Evolutionary conservation across 2,329 filamentous ascomycete genomes (phyloP), one percentile per base, ranked within the genome.

Genomic region (Scedosporium apiospermum): DNA sequence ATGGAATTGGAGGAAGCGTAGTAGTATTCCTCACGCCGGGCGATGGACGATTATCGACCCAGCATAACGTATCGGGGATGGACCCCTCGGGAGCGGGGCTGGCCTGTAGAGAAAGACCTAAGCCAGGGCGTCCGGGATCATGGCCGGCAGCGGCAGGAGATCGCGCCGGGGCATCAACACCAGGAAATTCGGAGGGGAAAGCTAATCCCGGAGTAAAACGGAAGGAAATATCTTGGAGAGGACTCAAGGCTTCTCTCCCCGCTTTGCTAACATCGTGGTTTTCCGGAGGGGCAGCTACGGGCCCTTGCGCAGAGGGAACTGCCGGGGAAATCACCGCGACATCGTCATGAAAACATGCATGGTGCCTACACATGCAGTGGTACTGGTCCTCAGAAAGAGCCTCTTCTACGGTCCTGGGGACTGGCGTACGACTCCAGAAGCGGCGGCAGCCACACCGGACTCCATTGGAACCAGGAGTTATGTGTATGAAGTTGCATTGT

Each of bases 301-400:
- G n/a, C 16, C 34, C 55, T 42, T 57, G 30, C 38, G 62, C 27
- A 51, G 53, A 16, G 16, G 51, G 49, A 53, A 60, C 57, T 5
- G 57, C 42, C 9, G 55, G 14, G 42, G 70, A 38, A 38, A 38
- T 10, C 10, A 12, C 34, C 34, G 10, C 34, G 6, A 38, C 72
- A 67, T 84, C 77, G 69, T 85, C 83, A 65, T 86, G 83, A 65
- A 78, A 86, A 70, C 83, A 86, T 61, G 83, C 83, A 71, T 86
- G 83, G 67, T 86, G 83, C 61, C 80, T 81, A 68, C 83, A 86
- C 83, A 86, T 85, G 73, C 83, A 86, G 77, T 75, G 74, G 30
- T 75, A 68, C 68, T 83, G 77, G 61, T 79, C 78, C 42, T 71
- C 70, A 62, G 71, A 66, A 51, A 72, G 69, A 57, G 73, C 69